These are phyloP conservation scores for Solanum tarapatanum DNA, from an alignment of 257 asterid species.

Conservation along the genomic window DNA sequence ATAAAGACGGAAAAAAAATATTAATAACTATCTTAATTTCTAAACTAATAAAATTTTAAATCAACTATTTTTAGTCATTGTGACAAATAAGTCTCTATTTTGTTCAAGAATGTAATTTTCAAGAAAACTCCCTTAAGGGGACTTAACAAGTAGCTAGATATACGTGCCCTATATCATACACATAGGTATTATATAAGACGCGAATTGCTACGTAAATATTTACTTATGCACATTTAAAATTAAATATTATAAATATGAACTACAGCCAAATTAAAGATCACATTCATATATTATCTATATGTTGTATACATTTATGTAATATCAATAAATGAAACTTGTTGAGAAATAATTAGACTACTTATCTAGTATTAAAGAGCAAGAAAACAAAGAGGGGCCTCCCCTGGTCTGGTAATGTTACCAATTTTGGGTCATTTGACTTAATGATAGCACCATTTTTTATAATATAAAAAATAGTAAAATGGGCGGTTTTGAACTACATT, in stretches of 20 bases:
- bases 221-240: too few relatives aligned
- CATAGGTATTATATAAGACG: too few relatives aligned
- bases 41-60: neutral
- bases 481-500: neutral
- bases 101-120: neutral
- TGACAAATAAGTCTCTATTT: neutral
- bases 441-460: neutral
- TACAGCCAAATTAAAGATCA: too few relatives aligned
- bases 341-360: neutral
- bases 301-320: neutral
- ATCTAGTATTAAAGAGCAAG: neutral
- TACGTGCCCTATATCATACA: too few relatives aligned
- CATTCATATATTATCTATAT: too few relatives aligned
- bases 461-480: neutral
- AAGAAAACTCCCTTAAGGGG: neutral
- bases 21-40: too few relatives aligned
- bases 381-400: neutral
- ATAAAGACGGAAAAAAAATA: neutral
- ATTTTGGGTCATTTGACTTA: conserved; percentile 10
- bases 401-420: neutral
- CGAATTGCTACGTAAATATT: too few relatives aligned
- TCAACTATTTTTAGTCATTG: neutral
- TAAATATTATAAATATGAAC: too few relatives aligned
- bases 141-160: too few relatives aligned
- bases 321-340: neutral